phyloP scores from a whole-genome alignment of 208 protist genomes.

The Acanthamoeba sp. region DNA sequence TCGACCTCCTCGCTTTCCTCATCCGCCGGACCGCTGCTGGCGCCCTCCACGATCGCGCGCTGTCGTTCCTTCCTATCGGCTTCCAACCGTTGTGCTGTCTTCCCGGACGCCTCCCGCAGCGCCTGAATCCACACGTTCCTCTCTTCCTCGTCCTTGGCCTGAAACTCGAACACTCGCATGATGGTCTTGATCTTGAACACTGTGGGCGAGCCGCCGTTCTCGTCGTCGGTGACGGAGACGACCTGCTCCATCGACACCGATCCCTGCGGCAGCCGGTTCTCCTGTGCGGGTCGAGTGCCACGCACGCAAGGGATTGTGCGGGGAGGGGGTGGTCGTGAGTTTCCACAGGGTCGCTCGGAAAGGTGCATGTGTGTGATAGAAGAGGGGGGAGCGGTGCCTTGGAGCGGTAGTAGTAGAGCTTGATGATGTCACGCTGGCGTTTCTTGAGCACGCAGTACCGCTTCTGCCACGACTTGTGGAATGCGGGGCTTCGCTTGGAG shows the following conservation, averaged over 20 bases:
- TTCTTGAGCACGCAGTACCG: conserved; percentile 55
- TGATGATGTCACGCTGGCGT: conserved; percentile 15
- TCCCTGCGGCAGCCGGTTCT: conserved; percentile 16
- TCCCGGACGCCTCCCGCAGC: not conserved
- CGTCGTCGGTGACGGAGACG: conserved; percentile 12
- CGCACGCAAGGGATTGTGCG: too few species aligned
- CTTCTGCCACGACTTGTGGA: conserved; percentile 68
- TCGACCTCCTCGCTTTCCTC: not conserved
- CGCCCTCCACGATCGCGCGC: not conserved
- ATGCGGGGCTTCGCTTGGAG: conserved; percentile 32
- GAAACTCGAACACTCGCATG: conserved; percentile 33
- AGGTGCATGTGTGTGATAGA: too few species aligned
- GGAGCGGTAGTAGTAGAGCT: conserved; percentile 41
- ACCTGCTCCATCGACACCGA: conserved; percentile 43
- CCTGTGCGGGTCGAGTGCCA: not conserved
- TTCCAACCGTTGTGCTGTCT: not conserved
- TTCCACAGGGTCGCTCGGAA: too few species aligned
- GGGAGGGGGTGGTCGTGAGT: too few species aligned
- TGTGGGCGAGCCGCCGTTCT: conserved; percentile 13
- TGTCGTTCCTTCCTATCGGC: not conserved
- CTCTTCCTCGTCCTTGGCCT: conserved; percentile 26
- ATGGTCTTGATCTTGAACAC: conserved; percentile 61
- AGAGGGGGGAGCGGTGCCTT: not conserved
- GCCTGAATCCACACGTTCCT: conserved; percentile 2
- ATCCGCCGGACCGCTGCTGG: not conserved